Evolutionary conservation across 2,329 filamentous ascomycete species (phyloP).

Genomic region (Colletotrichum acutatum): DNA sequence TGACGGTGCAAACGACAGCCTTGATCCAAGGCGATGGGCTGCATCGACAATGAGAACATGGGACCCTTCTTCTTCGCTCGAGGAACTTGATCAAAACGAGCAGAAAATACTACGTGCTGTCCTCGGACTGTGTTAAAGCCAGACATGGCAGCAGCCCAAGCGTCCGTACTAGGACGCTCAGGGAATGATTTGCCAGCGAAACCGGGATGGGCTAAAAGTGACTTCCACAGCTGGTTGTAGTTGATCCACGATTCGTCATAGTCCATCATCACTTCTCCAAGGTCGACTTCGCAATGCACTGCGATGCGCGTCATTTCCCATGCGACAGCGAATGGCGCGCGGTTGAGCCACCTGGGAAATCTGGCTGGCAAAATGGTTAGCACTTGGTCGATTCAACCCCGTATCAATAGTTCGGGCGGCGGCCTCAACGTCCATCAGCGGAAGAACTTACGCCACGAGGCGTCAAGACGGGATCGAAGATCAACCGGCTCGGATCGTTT

Average conservation of each 20-base stretch:
- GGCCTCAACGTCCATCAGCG: too few species aligned
- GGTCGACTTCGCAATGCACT: constrained; percentile 55
- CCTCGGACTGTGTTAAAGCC: constrained; percentile 48
- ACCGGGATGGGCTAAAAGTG: constrained; percentile 49
- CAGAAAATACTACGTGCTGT: constrained; percentile 54
- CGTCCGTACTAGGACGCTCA: constrained; percentile 52
- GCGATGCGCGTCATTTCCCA: constrained; percentile 65
- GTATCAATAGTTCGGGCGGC: background rate
- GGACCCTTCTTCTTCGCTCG: constrained; percentile 43
- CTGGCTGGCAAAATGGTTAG: constrained; percentile 9
- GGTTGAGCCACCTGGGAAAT: constrained; percentile 43
- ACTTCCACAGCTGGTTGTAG: constrained; percentile 55
- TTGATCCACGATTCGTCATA: constrained; percentile 56
- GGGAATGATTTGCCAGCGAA: constrained; percentile 61
- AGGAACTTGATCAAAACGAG: constrained; percentile 36
- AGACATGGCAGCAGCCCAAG: constrained; percentile 58
- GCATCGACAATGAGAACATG: constrained; percentile 58
- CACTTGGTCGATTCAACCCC: background rate
- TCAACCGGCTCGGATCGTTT: constrained; percentile 10
- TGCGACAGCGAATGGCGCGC: constrained; percentile 59
- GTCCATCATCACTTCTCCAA: constrained; percentile 46
- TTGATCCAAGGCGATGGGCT: constrained; percentile 59
- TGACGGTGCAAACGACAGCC: constrained; percentile 63
- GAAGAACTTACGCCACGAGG: constrained; percentile 5
- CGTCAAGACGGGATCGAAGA: constrained; percentile 19